Conservation (phyloP, 2,329 filamentous ascomycete species). For the Penicillium sp. region DNA sequence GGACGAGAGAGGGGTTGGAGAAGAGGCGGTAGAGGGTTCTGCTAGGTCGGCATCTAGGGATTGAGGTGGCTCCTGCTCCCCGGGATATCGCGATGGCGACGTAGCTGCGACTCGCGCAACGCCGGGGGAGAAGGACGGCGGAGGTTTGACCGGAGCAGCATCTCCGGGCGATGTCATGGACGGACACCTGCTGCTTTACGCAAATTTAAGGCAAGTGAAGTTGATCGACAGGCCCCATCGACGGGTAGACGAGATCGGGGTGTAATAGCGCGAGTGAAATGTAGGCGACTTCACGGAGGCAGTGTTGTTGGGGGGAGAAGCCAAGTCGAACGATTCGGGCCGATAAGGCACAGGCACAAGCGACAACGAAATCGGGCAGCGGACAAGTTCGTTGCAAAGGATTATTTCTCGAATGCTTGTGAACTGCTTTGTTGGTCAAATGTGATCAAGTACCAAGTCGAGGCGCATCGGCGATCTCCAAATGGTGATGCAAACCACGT, state of each 20-base stretch:
- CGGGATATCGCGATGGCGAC: conserved; percentile 59
- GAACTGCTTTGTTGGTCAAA: background rate
- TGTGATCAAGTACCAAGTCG: background rate
- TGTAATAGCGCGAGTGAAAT: conserved; percentile 6
- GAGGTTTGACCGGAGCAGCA: conserved; percentile 66
- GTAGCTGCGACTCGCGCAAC: conserved; percentile 63
- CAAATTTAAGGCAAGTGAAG: conserved; percentile 18
- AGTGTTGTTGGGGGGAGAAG: conserved; percentile 21
- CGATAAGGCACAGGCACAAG: conserved; percentile 7
- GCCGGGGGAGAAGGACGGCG: conserved; percentile 69
- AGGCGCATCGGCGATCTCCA: conserved; percentile 10
- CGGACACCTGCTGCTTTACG: conserved; percentile 46
- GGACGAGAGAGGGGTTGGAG: conserved; percentile 57
- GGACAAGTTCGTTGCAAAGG: background rate
- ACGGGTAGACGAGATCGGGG: conserved; percentile 16
- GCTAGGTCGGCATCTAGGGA: conserved; percentile 46
- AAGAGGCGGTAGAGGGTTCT: conserved; percentile 58
- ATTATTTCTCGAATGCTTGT: background rate
- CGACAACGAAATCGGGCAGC: background rate
- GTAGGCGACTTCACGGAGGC: conserved; percentile 5
- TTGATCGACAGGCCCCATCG: conserved; percentile 33
- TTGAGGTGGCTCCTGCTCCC: conserved; percentile 53
- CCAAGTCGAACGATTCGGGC: conserved; percentile 18
- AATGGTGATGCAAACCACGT: conserved; percentile 27
- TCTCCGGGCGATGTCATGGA: conserved; percentile 70